Percentiles rank a stretch among this genome's conserved stretches.
These are phyloP conservation scores for Fraxinus nigra DNA, from an alignment of 305 asterid genomes.

Conservation along the genomic window DNA sequence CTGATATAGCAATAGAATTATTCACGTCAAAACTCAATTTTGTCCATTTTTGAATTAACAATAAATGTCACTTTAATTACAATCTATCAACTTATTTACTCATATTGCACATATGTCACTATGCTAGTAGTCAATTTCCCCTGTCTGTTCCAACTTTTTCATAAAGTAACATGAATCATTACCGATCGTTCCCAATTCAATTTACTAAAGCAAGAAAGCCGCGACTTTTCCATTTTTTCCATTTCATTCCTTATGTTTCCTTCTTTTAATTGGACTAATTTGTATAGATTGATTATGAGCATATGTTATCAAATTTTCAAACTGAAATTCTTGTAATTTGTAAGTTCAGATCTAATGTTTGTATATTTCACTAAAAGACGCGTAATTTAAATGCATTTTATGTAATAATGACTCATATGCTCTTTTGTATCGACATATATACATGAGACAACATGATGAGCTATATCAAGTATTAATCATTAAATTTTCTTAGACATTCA, in stretches of 20 bases:
- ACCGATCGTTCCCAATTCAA: background rate
- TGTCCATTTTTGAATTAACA: too few relatives aligned
- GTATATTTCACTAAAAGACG: background rate
- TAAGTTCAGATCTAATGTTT: background rate
- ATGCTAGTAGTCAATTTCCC: background rate
- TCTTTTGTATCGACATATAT: background rate
- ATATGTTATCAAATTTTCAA: background rate
- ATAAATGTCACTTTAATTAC: background rate
- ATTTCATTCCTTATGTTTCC: background rate
- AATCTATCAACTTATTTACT: background rate
- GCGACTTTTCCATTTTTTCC: background rate
- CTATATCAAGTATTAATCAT: background rate
- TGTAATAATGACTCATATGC: background rate
- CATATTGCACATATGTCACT: background rate
- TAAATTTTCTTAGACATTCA: background rate
- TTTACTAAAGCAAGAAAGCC: background rate
- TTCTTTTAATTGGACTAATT: background rate
- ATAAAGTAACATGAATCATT: background rate
- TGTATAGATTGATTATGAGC: background rate
- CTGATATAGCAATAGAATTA: background rate
- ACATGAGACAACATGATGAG: background rate
- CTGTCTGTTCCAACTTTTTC: background rate
- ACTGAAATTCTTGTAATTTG: background rate
- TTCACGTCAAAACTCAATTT: background rate
- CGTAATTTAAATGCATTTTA: background rate